Evolutionary conservation across 2,329 filamentous ascomycete genomes (phyloP), one percentile per base, ranked within the genome.

Genomic region (Cucurbitaria berberidis): DNA sequence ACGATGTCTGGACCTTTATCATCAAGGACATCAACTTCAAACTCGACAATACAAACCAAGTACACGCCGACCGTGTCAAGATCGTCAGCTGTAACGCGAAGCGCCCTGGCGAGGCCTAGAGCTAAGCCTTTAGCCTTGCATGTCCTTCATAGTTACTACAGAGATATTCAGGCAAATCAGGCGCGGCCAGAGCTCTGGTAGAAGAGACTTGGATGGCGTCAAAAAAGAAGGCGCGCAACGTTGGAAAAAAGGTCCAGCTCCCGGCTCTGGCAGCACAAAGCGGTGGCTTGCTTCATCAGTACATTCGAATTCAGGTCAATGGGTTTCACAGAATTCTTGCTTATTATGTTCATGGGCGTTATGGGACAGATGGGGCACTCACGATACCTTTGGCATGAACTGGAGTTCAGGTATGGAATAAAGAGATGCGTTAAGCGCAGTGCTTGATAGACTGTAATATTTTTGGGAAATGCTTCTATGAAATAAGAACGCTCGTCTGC

Each of bases 21-120:
- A 96, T 99, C 78, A 97, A 97, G 78, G 95, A 98, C 64, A 93
- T 98, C 50, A 92, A 88, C n/a, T 98, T 99, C 81, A 99, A 99
- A 80, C 89, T 98, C 80, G 93, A 98, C 67, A 91, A 89, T 63
- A 86, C 84, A 51, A 84, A 87, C 56, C 84, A 85, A 0, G 86
- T 98, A 13, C 80, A 84, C 32, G 92, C 93, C 18, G 93, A 97
- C 73, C 93, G 92, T 75, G 90, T 99, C 77, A 98, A 98, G 86
- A 99, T 99, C 65, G 95, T 99, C 44, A 96, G 91, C 78, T 98
- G 93, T 78, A 96, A 96, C 72, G 93, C 93, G 64, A 97, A 97
- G 82, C 84, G 86, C 59, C 86, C 86, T 45, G 86, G 85, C 9
- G 85, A 88, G 72, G 66, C 70, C 21, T 79, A 78, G 67, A 62